Percentiles rank a stretch among this genome's conserved stretches.
Conservation (phyloP, 148 eudicot genomes). For the Selenicereus undatus region DNA sequence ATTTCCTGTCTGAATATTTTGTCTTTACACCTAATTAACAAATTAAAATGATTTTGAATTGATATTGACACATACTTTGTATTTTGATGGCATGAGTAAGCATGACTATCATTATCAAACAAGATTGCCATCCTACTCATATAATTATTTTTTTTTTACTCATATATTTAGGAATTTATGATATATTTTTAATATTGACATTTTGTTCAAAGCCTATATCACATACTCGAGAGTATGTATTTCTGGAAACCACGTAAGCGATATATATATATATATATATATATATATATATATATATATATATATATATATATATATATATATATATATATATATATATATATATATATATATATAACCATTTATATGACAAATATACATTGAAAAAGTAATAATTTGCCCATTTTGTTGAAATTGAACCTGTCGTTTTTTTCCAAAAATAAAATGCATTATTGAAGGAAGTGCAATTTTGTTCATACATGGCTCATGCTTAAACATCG, state of each 20-base stretch:
- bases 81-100: constrained; percentile 13
- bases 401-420: constrained; percentile 18
- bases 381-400: no score
- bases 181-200: no score
- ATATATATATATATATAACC: no score
- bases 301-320: no score
- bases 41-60: constrained; percentile 12
- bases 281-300: no score
- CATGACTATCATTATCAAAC: constrained; percentile 24
- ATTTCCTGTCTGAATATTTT: constrained; percentile 2
- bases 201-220: no score
- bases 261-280: no score
- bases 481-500: constrained; percentile 40
- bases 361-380: no score
- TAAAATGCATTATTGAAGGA: no score
- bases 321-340: no score
- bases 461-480: constrained; percentile 29
- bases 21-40: background rate
- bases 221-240: no score
- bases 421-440: constrained; percentile 29
- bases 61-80: constrained; percentile 21
- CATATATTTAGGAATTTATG: constrained; percentile 11
- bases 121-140: constrained; percentile 15
- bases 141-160: background rate
- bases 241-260: no score